Evolutionary conservation across 2,329 filamentous ascomycete species (phyloP).

Genomic region (Fusarium mexicanum): DNA sequence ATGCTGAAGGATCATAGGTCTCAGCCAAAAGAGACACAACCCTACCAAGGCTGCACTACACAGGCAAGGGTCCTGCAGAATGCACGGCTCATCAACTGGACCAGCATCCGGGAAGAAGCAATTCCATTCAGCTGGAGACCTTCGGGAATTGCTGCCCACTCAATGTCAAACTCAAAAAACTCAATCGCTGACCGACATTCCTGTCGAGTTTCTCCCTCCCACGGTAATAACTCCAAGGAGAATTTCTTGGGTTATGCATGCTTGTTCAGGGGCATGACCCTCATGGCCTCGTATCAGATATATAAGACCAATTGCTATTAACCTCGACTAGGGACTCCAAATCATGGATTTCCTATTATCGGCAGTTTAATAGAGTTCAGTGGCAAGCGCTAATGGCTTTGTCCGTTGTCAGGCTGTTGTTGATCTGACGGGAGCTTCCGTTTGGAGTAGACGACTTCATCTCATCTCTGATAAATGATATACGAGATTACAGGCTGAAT

Average conservation of each 20-base stretch:
- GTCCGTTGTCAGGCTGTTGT: conserved; percentile 10
- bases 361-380: conserved; percentile 31
- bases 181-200: conserved; percentile 27
- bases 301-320: conserved; percentile 3
- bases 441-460: background rate
- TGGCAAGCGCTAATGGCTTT: conserved; percentile 9
- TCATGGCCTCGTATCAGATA: conserved; percentile 6
- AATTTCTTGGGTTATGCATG: background rate
- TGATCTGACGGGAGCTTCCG: conserved; percentile 34
- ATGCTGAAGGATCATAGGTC: conserved; percentile 4
- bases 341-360: background rate
- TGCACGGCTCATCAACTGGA: conserved; percentile 29
- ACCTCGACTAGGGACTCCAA: background rate
- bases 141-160: conserved; percentile 18
- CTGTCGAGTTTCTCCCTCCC: background rate
- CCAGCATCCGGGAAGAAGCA: conserved; percentile 10
- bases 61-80: background rate
- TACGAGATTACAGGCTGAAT: background rate
- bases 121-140: conserved; percentile 8
- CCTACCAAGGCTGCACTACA: background rate
- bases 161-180: conserved; percentile 24
- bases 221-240: background rate
- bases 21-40: background rate
- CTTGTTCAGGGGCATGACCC: conserved; percentile 16
- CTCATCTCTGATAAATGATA: background rate